phyloP scores from a whole-genome alignment of 1,139 yeast genomes.

The Debaryomyces nepalensis region DNA sequence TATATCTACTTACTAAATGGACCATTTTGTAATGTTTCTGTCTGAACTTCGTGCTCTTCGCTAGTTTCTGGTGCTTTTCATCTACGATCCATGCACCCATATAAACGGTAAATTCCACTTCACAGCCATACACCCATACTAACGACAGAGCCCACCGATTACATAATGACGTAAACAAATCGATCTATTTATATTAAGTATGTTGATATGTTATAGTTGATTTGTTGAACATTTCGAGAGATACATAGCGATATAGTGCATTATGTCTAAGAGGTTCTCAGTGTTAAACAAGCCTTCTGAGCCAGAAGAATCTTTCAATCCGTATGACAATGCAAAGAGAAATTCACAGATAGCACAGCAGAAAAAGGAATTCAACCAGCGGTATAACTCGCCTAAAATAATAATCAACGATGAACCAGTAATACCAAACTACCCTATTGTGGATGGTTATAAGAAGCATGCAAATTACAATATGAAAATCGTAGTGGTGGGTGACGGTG shows the following conservation, averaged over 20 bases:
- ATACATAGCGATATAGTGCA: background rate
- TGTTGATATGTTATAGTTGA: background rate
- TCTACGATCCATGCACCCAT: slow-evolving; percentile 4
- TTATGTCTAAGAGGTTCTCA: slow-evolving; percentile 17
- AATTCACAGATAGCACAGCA: slow-evolving; percentile 28
- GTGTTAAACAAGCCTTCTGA: slow-evolving; percentile 10
- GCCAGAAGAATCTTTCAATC: slow-evolving; percentile 24
- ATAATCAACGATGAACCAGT: slow-evolving; percentile 45
- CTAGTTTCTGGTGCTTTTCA: too few relatives aligned
- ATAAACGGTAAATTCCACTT: background rate
- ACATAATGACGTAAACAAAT: slow-evolving; percentile 2
- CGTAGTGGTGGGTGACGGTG: slow-evolving; percentile 94
- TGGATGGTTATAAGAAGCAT: slow-evolving; percentile 34
- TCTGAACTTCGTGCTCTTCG: too few relatives aligned
- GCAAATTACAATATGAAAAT: slow-evolving; percentile 58
- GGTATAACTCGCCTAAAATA: slow-evolving; percentile 30
- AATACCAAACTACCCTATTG: slow-evolving; percentile 43
- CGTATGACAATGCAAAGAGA: slow-evolving; percentile 34
- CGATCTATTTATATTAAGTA: slow-evolving; percentile 1
- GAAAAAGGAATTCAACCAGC: slow-evolving; percentile 21
- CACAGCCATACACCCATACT: background rate
- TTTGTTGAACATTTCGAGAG: too few relatives aligned
- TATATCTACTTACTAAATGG: background rate
- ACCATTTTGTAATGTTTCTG: too few relatives aligned
- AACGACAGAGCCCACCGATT: background rate